phyloP scores from a whole-genome alignment of 2,329 filamentous ascomycete genomes.

The Venturia nashicola region DNA sequence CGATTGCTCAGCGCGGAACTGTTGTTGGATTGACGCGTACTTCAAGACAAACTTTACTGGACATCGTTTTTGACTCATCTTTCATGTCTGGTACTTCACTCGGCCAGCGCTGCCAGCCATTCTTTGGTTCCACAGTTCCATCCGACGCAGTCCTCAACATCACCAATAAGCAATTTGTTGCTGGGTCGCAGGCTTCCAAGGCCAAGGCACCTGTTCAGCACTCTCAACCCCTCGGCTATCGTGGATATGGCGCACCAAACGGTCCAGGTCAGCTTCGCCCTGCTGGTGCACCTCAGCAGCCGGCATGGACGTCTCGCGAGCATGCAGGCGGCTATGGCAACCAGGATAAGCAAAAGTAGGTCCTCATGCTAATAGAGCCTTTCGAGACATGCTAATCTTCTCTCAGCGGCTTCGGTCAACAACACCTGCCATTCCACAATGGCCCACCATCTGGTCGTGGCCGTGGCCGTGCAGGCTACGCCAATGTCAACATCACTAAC shows the following conservation, averaged over 20 bases:
- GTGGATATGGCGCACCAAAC: constrained; percentile 43
- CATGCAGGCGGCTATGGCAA: neutral
- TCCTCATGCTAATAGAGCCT: constrained; percentile 13
- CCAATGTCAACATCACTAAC: constrained; percentile 4
- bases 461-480: constrained; percentile 8
- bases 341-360: neutral
- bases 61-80: constrained; percentile 83
- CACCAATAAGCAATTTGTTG: constrained; percentile 67
- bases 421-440: constrained; percentile 3
- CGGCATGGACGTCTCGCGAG: constrained; percentile 42
- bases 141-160: constrained; percentile 83
- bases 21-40: constrained; percentile 92
- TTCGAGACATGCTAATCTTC: constrained; percentile 14
- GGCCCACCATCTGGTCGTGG: constrained; percentile 7
- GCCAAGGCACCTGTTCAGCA: constrained; percentile 40
- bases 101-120: constrained; percentile 78
- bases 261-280: constrained; percentile 45
- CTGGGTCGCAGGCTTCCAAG: constrained; percentile 44
- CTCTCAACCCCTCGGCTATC: constrained; percentile 39
- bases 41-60: constrained; percentile 66
- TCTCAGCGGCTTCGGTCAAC: neutral
- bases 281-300: constrained; percentile 43
- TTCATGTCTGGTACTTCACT: constrained; percentile 97
- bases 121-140: constrained; percentile 86
- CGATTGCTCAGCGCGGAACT: constrained; percentile 81